Percentiles rank a stretch among this genome's conserved stretches.
Conservation (phyloP, 2,329 filamentous ascomycete genomes). For the Colletotrichum gloeosporioides region DNA sequence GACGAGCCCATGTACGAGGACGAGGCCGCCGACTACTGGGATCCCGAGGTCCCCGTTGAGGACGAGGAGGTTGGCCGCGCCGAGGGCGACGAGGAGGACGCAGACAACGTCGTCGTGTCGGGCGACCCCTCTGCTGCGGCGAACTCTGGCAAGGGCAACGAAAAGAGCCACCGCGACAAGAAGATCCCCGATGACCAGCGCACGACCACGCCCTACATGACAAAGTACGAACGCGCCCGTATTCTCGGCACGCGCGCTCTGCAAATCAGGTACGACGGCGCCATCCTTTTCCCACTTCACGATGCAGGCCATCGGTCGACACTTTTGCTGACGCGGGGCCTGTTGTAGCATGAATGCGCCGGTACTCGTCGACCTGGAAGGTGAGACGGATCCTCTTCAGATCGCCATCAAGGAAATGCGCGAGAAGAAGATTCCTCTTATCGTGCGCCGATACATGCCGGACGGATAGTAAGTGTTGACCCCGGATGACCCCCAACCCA, state of each 20-base stretch:
- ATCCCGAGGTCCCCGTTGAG: constrained; percentile 51
- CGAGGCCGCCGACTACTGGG: constrained; percentile 59
- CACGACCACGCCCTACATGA: constrained; percentile 97
- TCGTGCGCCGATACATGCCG: constrained; percentile 92
- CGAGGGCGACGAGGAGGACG: constrained; percentile 59
- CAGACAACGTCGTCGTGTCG: constrained; percentile 64
- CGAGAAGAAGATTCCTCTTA: constrained; percentile 98
- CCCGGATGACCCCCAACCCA: neutral
- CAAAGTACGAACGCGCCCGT: constrained; percentile 95
- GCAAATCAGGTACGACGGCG: constrained; percentile 82
- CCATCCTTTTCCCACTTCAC: neutral
- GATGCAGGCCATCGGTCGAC: neutral
- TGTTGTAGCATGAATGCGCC: constrained; percentile 88
- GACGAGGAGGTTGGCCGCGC: constrained; percentile 62
- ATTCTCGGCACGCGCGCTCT: constrained; percentile 91
- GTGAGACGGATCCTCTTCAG: constrained; percentile 95
- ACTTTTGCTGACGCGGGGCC: constrained; percentile 19
- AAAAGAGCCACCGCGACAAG: constrained; percentile 74
- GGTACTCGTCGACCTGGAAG: constrained; percentile 93
- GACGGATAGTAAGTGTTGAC: constrained; percentile 84
- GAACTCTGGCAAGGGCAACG: constrained; percentile 56
- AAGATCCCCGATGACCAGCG: constrained; percentile 89
- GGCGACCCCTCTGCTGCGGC: constrained; percentile 68
- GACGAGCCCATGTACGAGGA: constrained; percentile 76
- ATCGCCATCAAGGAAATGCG: constrained; percentile 97